phyloP scores from a whole-genome alignment of 2,329 filamentous ascomycete genomes.

The Mollisiaceae sp. region DNA sequence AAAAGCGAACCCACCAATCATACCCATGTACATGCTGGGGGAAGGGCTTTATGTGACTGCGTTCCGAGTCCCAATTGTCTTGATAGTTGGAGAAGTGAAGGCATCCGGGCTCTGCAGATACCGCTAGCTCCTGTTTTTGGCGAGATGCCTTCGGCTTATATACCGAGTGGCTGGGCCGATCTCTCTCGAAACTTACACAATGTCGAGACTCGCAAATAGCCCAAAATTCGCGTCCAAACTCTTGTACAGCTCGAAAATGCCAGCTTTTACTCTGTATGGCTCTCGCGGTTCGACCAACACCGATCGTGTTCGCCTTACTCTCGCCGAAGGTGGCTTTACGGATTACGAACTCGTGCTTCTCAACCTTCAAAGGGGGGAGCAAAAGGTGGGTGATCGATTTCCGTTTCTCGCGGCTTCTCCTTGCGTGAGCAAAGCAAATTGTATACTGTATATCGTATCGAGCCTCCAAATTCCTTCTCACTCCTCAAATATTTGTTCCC shows the following conservation, averaged over 20 bases:
- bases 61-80: conserved; percentile 24
- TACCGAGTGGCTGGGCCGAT: conserved; percentile 26
- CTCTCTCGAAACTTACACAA: conserved; percentile 32
- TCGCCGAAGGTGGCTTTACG: conserved; percentile 50
- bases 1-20: conserved; percentile 44
- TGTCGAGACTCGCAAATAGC: conserved; percentile 41
- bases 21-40: conserved; percentile 23
- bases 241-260: conserved; percentile 46
- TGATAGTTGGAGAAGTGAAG: conserved; percentile 23
- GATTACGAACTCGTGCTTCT: conserved; percentile 48
- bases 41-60: conserved; percentile 15
- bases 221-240: conserved; percentile 39
- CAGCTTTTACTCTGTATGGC: conserved; percentile 50
- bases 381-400: conserved; percentile 45
- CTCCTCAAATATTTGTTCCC: conserved; percentile 28
- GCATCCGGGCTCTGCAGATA: conserved; percentile 24
- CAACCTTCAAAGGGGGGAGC: conserved; percentile 48
- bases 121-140: conserved; percentile 26
- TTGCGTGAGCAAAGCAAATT: conserved; percentile 31
- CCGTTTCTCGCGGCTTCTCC: conserved; percentile 30
- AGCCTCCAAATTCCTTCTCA: conserved; percentile 30
- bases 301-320: conserved; percentile 49
- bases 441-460: conserved; percentile 32
- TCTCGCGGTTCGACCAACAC: conserved; percentile 49
- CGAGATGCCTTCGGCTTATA: conserved; percentile 31